Conservation (phyloP, 2,329 filamentous ascomycete genomes). For the Sclerotinia glacialis region DNA sequence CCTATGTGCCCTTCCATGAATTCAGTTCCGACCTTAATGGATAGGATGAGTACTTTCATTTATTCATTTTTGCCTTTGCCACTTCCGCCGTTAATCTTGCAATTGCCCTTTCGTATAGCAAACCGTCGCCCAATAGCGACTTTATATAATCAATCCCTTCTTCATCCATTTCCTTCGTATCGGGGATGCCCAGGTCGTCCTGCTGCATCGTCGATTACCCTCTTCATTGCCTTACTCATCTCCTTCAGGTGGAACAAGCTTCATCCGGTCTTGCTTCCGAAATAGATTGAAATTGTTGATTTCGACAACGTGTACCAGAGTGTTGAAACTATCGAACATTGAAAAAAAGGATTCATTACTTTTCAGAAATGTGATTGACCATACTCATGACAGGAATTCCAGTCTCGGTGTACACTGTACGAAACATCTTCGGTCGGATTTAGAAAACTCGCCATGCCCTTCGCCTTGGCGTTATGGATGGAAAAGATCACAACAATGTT, state of each 20-base stretch:
- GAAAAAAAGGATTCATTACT: background rate
- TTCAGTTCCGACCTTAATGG: too few relatives aligned
- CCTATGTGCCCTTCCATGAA: too few relatives aligned
- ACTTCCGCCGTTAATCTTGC: background rate
- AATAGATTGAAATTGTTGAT: background rate
- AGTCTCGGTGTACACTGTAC: background rate
- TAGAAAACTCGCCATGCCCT: background rate
- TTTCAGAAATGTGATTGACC: background rate
- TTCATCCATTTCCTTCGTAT: background rate
- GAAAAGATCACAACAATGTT: background rate
- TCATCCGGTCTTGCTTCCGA: background rate
- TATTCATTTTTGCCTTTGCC: background rate
- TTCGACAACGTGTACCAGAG: background rate
- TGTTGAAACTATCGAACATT: background rate
- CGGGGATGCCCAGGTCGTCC: too few relatives aligned
- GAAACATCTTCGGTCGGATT: background rate
- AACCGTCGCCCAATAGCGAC: too few relatives aligned
- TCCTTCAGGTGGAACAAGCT: background rate
- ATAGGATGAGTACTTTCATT: too few relatives aligned
- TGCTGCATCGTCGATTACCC: background rate
- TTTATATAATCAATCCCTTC: background rate
- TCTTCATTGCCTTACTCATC: background rate
- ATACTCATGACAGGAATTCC: too few relatives aligned
- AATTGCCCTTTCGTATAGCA: slow-evolving; percentile 1
- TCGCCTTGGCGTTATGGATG: slow-evolving; percentile 5